Conservation (phyloP, 2,329 filamentous ascomycete genomes). For the Ambrosiella cleistominuta region DNA sequence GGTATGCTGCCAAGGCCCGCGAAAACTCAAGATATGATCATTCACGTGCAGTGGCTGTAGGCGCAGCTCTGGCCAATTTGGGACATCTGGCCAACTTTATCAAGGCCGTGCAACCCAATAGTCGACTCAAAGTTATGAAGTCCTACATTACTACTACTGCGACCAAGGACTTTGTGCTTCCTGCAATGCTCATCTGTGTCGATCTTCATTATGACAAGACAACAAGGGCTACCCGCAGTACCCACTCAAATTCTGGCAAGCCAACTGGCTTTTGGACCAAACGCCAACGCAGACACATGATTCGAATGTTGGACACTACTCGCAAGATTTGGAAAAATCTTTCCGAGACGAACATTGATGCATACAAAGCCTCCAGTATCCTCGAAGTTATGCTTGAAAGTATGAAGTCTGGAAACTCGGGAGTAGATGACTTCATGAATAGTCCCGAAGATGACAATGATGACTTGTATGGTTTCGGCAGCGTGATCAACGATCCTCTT, state of each 20-base stretch:
- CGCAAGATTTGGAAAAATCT: conserved; percentile 65
- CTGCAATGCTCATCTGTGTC: conserved; percentile 66
- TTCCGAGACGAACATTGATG: conserved; percentile 66
- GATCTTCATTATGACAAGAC: conserved; percentile 45
- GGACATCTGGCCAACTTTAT: conserved; percentile 60
- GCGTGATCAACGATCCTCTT: background rate
- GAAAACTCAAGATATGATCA: conserved; percentile 69
- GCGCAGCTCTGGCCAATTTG: conserved; percentile 69
- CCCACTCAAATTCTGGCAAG: background rate
- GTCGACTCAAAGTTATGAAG: conserved; percentile 53
- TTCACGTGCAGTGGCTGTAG: conserved; percentile 67
- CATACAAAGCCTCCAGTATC: conserved; percentile 67
- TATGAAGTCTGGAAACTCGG: conserved; percentile 23
- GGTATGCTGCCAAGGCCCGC: conserved; percentile 63
- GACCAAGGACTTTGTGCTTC: conserved; percentile 70
- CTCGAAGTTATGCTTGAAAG: conserved; percentile 75
- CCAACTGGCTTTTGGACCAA: conserved; percentile 28
- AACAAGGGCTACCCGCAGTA: conserved; percentile 28
- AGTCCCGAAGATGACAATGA: background rate
- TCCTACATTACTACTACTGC: conserved; percentile 68
- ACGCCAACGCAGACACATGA: conserved; percentile 55
- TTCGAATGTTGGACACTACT: conserved; percentile 53
- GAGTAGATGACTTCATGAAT: background rate
- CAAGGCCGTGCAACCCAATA: conserved; percentile 53
- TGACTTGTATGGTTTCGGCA: background rate